Percentiles rank a stretch among this genome's conserved stretches.
Conservation (phyloP, 2,329 filamentous ascomycete genomes). For the Clarireedia monteithiana region DNA sequence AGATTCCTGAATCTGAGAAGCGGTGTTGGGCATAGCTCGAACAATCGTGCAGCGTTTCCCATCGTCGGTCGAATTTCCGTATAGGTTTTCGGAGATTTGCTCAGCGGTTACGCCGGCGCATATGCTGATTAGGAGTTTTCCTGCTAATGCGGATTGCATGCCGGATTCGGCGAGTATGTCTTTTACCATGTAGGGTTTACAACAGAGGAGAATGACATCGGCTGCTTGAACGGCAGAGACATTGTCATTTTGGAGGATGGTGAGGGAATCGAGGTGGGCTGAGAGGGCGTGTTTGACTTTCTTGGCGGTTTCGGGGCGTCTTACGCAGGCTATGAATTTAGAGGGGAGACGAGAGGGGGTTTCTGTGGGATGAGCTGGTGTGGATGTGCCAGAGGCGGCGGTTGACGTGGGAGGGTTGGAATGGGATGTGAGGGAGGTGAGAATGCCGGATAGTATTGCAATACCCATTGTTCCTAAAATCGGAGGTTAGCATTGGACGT, state of each 20-base stretch:
- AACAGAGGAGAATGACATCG: constrained; percentile 69
- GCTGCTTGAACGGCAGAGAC: constrained; percentile 56
- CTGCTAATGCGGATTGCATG: constrained; percentile 64
- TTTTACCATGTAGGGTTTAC: constrained; percentile 70
- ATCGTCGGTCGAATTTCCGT: constrained; percentile 26
- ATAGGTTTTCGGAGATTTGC: constrained; percentile 53
- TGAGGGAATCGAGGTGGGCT: constrained; percentile 47
- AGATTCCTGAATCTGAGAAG: constrained; percentile 66
- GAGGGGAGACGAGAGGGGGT: constrained; percentile 55
- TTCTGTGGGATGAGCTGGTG: constrained; percentile 34
- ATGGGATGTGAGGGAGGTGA: constrained; percentile 55
- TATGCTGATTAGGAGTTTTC: constrained; percentile 77
- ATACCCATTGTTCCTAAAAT: constrained; percentile 71
- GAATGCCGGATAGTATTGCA: constrained; percentile 73
- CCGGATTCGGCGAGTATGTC: constrained; percentile 60
- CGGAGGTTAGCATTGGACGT: neutral
- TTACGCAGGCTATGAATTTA: constrained; percentile 75
- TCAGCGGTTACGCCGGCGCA: constrained; percentile 66
- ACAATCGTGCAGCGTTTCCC: constrained; percentile 31
- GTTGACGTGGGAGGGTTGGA: constrained; percentile 33
- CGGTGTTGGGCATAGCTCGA: constrained; percentile 79
- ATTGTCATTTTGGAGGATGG: constrained; percentile 66
- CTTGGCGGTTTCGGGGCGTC: constrained; percentile 59
- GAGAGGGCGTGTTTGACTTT: constrained; percentile 59
- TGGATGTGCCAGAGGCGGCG: constrained; percentile 37